Evolutionary conservation across 1,284 basidiomycete genomes (phyloP).

Genomic region (Cystobasidium sp.): DNA sequence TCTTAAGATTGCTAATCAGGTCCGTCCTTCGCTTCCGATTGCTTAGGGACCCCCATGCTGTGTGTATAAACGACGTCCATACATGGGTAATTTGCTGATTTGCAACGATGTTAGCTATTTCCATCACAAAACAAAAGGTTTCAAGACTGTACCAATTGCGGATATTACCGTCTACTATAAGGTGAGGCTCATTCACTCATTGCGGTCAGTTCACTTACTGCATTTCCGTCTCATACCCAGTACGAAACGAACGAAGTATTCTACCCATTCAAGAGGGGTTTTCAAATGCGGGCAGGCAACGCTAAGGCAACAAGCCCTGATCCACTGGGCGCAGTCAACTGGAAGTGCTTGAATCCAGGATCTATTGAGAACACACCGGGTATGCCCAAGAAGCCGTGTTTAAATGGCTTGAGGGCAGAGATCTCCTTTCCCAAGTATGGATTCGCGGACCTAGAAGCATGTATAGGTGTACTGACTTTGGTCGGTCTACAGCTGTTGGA

Average conservation of each 20-base stretch:
- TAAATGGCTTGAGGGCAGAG: conserved; percentile 18
- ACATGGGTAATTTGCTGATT: neutral
- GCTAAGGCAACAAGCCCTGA: neutral
- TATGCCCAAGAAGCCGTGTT: conserved; percentile 11
- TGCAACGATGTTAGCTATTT: neutral
- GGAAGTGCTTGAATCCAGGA: conserved; percentile 17
- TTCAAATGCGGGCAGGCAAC: conserved; percentile 27
- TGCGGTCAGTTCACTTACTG: neutral
- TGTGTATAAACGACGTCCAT: neutral
- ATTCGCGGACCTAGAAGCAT: neutral
- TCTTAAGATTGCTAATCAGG: neutral
- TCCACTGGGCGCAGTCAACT: conserved; percentile 1
- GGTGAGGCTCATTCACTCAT: neutral
- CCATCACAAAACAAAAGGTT: conserved; percentile 35
- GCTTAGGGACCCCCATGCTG: conserved; percentile 21
- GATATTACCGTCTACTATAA: conserved; percentile 32
- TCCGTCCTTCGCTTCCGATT: neutral
- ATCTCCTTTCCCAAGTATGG: conserved; percentile 16
- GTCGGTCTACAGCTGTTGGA: conserved; percentile 7
- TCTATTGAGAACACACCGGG: conserved; percentile 5
- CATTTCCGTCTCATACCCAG: neutral
- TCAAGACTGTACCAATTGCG: neutral
- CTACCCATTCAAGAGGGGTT: conserved; percentile 8
- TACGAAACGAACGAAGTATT: conserved; percentile 7
- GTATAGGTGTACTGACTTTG: neutral